phyloP scores from a whole-genome alignment of 2,329 filamentous ascomycete species.

The Tolypocladium pustulatum region DNA sequence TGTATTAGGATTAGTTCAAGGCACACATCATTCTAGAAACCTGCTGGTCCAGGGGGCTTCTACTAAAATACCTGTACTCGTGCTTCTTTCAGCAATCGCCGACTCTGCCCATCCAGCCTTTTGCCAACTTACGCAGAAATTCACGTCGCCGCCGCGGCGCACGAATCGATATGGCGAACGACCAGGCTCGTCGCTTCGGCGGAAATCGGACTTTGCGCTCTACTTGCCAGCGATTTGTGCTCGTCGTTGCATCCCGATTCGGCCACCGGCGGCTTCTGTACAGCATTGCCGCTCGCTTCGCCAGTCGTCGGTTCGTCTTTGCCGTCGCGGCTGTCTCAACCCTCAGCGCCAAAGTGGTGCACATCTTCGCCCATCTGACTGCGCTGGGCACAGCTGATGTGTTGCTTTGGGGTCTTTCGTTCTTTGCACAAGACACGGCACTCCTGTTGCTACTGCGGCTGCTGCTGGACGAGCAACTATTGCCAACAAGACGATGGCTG shows the following conservation, averaged over 20 bases:
- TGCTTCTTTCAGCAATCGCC: not conserved
- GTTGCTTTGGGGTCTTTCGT: conserved; percentile 20
- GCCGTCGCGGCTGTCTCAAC: conserved; percentile 17
- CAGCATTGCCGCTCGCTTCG: conserved; percentile 9
- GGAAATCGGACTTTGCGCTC: not conserved
- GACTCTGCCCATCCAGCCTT: not conserved
- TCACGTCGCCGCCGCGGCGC: not conserved
- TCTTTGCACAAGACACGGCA: conserved; percentile 22
- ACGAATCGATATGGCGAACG: not conserved
- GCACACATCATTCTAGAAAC: not conserved
- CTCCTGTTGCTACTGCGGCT: conserved; percentile 20
- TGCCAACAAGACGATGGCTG: conserved; percentile 9
- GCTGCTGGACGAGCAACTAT: conserved; percentile 14
- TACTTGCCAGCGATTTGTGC: not conserved
- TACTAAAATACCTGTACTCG: not conserved
- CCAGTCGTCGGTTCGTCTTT: conserved; percentile 20
- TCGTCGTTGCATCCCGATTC: not conserved
- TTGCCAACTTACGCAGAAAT: not conserved
- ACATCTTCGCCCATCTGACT: conserved; percentile 19
- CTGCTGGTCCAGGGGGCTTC: not conserved
- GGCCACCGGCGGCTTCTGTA: not conserved
- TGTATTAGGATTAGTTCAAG: not conserved
- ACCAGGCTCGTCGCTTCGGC: not conserved
- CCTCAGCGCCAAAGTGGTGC: conserved; percentile 18
- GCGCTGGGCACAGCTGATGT: conserved; percentile 19